phyloP scores from a whole-genome alignment of 208 protist genomes.

The Novymonas esmeraldas region DNA sequence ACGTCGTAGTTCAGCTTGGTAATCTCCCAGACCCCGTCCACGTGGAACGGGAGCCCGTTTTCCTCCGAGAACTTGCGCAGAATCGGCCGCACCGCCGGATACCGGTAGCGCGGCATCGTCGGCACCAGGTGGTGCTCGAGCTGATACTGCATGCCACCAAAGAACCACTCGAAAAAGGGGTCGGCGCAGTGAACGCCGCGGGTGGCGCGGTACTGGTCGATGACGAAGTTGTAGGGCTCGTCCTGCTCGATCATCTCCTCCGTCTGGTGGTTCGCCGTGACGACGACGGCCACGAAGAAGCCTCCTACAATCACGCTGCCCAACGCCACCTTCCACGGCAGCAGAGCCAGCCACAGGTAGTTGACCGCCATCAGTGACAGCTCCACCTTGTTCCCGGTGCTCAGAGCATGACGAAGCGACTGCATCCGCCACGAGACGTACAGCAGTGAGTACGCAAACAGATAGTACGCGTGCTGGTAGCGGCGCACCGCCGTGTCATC shows the following conservation, averaged over 20 bases:
- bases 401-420: slow-evolving; percentile 64
- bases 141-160: slow-evolving; percentile 88
- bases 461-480: slow-evolving; percentile 80
- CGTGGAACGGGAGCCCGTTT: slow-evolving; percentile 72
- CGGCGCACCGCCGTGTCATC: slow-evolving; percentile 59
- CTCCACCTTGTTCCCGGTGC: slow-evolving; percentile 65
- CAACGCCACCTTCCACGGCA: slow-evolving; percentile 69
- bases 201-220: slow-evolving; percentile 76
- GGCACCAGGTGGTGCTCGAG: slow-evolving; percentile 87
- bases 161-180: slow-evolving; percentile 83
- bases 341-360: slow-evolving; percentile 67
- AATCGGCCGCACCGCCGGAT: slow-evolving; percentile 55
- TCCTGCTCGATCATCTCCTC: slow-evolving; percentile 80
- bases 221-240: slow-evolving; percentile 78
- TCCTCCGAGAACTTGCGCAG: slow-evolving; percentile 81
- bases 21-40: slow-evolving; percentile 63
- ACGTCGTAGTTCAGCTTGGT: slow-evolving; percentile 74
- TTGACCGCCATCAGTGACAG: slow-evolving; percentile 60
- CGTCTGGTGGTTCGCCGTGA: slow-evolving; percentile 82
- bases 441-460: slow-evolving; percentile 67
- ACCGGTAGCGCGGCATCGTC: slow-evolving; percentile 71
- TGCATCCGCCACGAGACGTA: slow-evolving; percentile 84
- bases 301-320: slow-evolving; percentile 73
- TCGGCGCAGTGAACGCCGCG: slow-evolving; percentile 73
- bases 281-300: slow-evolving; percentile 74